A percentile compares a stretch with the other conserved stretches of the same genome.
These are phyloP conservation scores for Sphagnum tenellum DNA, from an alignment of 225 moss, liverwort and hornwort species.

Conservation along the genomic window DNA sequence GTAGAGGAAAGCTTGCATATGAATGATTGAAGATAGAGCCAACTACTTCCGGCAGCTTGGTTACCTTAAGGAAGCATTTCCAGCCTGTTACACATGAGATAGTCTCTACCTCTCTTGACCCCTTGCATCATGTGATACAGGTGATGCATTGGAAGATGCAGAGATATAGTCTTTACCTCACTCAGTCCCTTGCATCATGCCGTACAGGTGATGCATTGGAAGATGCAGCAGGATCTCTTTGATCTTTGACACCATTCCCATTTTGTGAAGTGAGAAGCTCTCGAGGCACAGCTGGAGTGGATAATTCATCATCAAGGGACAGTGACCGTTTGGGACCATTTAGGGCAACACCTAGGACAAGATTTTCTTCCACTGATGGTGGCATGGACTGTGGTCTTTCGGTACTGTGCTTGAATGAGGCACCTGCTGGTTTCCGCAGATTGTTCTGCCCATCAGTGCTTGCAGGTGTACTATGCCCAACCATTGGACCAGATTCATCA, in stretches of 20 bases:
- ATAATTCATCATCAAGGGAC: conserved; percentile 32
- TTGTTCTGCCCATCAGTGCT: not conserved
- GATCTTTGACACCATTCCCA: conserved; percentile 25
- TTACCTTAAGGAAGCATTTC: too few species aligned
- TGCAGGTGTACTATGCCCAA: not conserved
- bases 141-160: too few species aligned
- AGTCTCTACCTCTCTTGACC: too few species aligned
- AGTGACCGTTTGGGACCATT: conserved; percentile 49
- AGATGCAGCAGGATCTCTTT: conserved; percentile 20
- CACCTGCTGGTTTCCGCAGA: too few species aligned
- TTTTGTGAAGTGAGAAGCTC: conserved; percentile 35
- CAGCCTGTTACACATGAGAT: too few species aligned
- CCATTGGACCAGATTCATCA: conserved; percentile 10
- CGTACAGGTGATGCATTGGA: conserved; percentile 10
- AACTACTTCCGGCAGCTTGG: too few species aligned
- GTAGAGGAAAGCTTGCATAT: too few species aligned
- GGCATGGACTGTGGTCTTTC: conserved; percentile 1
- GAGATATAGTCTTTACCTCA: not conserved
- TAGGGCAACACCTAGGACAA: conserved; percentile 41
- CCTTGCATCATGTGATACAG: too few species aligned
- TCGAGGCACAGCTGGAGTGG: conserved; percentile 16
- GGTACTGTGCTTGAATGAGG: too few species aligned
- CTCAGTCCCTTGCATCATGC: conserved; percentile 28
- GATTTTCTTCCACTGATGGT: conserved; percentile 1
- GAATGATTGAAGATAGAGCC: too few species aligned